phyloP scores from a whole-genome alignment of 768 basidiomycete genomes.

The Russula virescens region DNA sequence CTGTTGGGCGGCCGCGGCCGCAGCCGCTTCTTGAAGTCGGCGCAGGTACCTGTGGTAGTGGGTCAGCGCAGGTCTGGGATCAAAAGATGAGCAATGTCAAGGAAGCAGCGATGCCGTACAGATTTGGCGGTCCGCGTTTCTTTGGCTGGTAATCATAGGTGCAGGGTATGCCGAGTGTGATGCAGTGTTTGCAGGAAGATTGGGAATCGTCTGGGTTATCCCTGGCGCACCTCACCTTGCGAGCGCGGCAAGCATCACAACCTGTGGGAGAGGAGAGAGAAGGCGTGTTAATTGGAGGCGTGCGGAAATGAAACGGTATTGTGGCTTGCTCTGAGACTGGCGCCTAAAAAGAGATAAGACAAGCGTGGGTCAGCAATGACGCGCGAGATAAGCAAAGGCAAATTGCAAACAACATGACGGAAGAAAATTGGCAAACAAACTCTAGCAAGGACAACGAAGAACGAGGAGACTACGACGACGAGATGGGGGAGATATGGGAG shows the following conservation, averaged over 20 bases:
- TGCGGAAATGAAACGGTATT: conserved; percentile 21
- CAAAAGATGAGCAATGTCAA: background rate
- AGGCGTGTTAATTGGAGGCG: conserved; percentile 26
- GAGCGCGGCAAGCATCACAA: conserved; percentile 81
- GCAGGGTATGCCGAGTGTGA: conserved; percentile 74
- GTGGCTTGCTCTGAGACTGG: conserved; percentile 72
- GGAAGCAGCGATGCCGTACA: conserved; percentile 45
- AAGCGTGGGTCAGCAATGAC: conserved; percentile 32
- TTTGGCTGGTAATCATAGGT: conserved; percentile 93
- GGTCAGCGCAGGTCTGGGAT: conserved; percentile 5
- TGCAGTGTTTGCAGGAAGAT: conserved; percentile 82
- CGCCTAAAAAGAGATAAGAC: conserved; percentile 46
- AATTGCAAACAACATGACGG: conserved; percentile 36
- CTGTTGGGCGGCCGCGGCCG: conserved; percentile 48
- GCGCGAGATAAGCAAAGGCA: conserved; percentile 26
- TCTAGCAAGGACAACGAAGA: background rate
- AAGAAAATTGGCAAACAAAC: background rate
- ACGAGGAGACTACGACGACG: background rate
- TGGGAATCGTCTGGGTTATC: conserved; percentile 74
- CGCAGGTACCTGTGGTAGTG: conserved; percentile 57
- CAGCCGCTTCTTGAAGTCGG: conserved; percentile 65
- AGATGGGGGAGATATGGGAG: conserved; percentile 22
- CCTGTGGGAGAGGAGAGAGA: conserved; percentile 37
- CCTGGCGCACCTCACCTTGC: conserved; percentile 79
- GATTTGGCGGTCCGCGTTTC: conserved; percentile 88